Conservation (phyloP, 768 basidiomycete genomes). For the Amanita polypyramis region DNA sequence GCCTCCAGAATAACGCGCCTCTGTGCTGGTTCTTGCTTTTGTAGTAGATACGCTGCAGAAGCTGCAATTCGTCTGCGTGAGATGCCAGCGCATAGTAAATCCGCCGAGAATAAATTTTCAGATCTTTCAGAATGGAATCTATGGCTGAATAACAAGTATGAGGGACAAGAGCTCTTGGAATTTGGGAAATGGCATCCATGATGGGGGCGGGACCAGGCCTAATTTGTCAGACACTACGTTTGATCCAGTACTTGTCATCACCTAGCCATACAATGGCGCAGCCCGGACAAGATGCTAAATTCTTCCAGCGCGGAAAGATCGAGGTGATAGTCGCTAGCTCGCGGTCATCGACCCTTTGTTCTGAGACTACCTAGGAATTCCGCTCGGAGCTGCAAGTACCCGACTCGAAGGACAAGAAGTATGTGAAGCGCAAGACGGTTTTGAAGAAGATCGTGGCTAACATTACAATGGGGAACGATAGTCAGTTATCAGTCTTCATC, state of each 20-base stretch:
- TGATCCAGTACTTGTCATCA: neutral
- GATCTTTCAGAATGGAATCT: conserved; percentile 49
- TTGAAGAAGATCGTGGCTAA: conserved; percentile 98
- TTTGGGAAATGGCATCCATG: conserved; percentile 8
- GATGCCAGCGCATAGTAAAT: conserved; percentile 33
- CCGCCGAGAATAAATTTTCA: conserved; percentile 44
- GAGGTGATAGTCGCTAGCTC: conserved; percentile 40
- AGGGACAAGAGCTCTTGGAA: conserved; percentile 19
- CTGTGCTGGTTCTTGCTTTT: conserved; percentile 76
- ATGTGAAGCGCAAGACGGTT: conserved; percentile 82
- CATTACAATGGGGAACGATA: conserved; percentile 99
- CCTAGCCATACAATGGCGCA: conserved; percentile 27
- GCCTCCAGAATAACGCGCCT: conserved; percentile 59
- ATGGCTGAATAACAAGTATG: conserved; percentile 26
- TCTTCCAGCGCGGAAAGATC: conserved; percentile 87
- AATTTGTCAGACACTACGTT: neutral
- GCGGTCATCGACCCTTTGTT: neutral
- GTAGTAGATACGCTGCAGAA: conserved; percentile 63
- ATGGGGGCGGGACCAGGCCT: neutral
- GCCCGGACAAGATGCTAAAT: conserved; percentile 81
- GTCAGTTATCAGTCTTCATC: conserved; percentile 43
- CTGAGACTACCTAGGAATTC: conserved; percentile 52
- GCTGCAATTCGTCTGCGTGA: conserved; percentile 40
- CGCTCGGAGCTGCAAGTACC: conserved; percentile 85
- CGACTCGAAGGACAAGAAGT: conserved; percentile 96